Percentiles rank a stretch among this genome's conserved stretches.
phyloP scores from a whole-genome alignment of 768 basidiomycete species.

The Mycena kentingensis region DNA sequence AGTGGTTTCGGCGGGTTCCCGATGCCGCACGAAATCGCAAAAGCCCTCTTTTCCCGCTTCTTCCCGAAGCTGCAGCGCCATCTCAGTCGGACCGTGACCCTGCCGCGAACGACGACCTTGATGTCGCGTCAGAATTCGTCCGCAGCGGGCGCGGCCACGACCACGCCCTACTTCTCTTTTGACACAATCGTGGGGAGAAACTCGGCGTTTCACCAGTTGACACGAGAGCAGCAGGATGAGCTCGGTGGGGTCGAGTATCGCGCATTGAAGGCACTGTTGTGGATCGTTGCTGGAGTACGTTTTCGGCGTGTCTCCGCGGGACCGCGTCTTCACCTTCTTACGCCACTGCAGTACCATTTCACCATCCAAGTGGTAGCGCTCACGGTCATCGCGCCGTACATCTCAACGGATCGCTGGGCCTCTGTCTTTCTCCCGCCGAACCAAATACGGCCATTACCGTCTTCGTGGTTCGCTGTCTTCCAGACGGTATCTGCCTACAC shows the following conservation, averaged over 20 bases:
- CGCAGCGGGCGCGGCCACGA: conserved; percentile 43
- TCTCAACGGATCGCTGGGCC: conserved; percentile 61
- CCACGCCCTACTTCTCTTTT: conserved; percentile 83
- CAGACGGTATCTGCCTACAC: conserved; percentile 87
- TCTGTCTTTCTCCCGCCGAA: conserved; percentile 60
- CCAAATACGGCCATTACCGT: conserved; percentile 1
- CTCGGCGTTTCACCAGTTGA: conserved; percentile 68
- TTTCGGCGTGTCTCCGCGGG: not conserved
- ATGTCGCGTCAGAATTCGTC: conserved; percentile 42
- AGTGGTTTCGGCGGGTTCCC: conserved; percentile 74
- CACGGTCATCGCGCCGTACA: conserved; percentile 79
- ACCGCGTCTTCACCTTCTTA: not conserved
- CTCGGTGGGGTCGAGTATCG: conserved; percentile 93
- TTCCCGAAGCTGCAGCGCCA: conserved; percentile 66
- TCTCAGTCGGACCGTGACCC: conserved; percentile 71
- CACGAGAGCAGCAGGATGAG: conserved; percentile 84
- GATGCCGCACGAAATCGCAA: conserved; percentile 61
- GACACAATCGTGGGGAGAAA: conserved; percentile 84
- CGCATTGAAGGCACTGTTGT: conserved; percentile 76
- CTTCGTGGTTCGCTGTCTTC: conserved; percentile 76
- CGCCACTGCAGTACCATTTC: conserved; percentile 83
- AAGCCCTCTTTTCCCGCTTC: conserved; percentile 48
- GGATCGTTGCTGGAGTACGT: conserved; percentile 75
- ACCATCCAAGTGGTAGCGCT: conserved; percentile 68
- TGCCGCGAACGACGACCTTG: conserved; percentile 69